Base-by-base conservation (phyloP, 805 yeast genomes). In the Starmerella stellata region DNA sequence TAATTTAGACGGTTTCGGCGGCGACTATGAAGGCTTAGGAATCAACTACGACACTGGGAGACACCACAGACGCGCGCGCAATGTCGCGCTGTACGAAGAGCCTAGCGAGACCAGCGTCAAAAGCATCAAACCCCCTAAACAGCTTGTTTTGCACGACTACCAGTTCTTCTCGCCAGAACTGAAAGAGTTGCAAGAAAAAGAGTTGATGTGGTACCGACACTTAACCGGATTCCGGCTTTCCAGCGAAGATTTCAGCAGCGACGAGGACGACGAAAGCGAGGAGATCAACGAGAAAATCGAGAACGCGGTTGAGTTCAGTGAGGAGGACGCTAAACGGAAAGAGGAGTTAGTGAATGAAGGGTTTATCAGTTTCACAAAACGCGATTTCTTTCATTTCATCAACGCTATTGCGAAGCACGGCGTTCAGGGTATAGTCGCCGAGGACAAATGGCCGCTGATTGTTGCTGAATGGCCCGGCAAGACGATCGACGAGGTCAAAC, bases 321-420 rank as follows among this genome's bases (percentile, higher is more conserved):
- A 77, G 33, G 63, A 53, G 37, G 93, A 79, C 41, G 93, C 81
- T 51, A 76, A 71, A 44, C 63, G 57, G 25, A 65, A 70, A 52
- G 78, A 76, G 52, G 68, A 65, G 36, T 70, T 74, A 33, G 62
- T 76, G 35, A 50, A 55, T 7, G 68, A 76, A 48, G 95, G 95
- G 0, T 87, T 70, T 54, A 60, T 70, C 28, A 70, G 72, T 52
- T 85, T 93, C 90, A 72, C 78, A 38, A 70, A 93, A 58, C 68
- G 85, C 39, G 96, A 90, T 50, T 85, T 87, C 54, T 75, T 74
- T 42, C 80, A 78, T 46, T 85, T 83, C 52, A 70, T 87, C 38
- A 72, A 70, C 37, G 63, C 74, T 19, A 67, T 74, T 49, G 76
- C 78, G 13, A 80, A 78, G 53, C 70, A 78, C 54, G 96, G 98